These are phyloP conservation scores for Trichoderma sp. DNA, from an alignment of 2,329 filamentous ascomycete species.

Conservation along the genomic window DNA sequence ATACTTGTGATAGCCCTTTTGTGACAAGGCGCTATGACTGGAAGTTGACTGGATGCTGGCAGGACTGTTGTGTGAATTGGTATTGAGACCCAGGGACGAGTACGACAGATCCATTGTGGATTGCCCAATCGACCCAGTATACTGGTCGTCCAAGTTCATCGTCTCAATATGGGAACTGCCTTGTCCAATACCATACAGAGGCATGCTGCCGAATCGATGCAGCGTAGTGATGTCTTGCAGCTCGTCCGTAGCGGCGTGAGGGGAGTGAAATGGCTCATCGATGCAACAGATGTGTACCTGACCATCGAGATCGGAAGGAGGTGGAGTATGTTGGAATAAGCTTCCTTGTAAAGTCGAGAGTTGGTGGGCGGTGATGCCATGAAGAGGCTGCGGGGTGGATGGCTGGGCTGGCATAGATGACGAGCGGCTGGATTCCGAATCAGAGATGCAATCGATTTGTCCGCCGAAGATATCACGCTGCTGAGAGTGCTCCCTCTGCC, in stretches of 20 bases:
- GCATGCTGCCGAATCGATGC: constrained; percentile 51
- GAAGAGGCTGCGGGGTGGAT: constrained; percentile 53
- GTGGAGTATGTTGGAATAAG: constrained; percentile 52
- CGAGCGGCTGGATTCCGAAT: constrained; percentile 60
- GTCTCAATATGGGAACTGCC: constrained; percentile 63
- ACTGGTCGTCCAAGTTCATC: constrained; percentile 56
- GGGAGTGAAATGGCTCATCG: constrained; percentile 43
- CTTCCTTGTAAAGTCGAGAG: constrained; percentile 41
- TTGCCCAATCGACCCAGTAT: constrained; percentile 52
- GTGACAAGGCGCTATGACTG: constrained; percentile 53
- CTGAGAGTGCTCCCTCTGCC: constrained; percentile 64
- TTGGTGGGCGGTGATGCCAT: constrained; percentile 43
- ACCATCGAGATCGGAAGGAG: constrained; percentile 57
- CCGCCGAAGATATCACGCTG: constrained; percentile 60
- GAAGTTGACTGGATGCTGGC: constrained; percentile 59
- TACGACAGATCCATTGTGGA: constrained; percentile 54
- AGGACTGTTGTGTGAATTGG: constrained; percentile 60
- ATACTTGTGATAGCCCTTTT: constrained; percentile 60
- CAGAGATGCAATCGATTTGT: constrained; percentile 53
- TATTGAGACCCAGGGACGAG: constrained; percentile 47
- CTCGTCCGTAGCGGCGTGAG: constrained; percentile 49
- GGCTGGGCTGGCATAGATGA: constrained; percentile 59
- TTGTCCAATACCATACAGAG: constrained; percentile 59
- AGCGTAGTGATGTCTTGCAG: constrained; percentile 52
- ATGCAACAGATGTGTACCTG: constrained; percentile 49